Conservation (phyloP, 148 eudicot genomes). For the Linanthus parryae region DNA sequence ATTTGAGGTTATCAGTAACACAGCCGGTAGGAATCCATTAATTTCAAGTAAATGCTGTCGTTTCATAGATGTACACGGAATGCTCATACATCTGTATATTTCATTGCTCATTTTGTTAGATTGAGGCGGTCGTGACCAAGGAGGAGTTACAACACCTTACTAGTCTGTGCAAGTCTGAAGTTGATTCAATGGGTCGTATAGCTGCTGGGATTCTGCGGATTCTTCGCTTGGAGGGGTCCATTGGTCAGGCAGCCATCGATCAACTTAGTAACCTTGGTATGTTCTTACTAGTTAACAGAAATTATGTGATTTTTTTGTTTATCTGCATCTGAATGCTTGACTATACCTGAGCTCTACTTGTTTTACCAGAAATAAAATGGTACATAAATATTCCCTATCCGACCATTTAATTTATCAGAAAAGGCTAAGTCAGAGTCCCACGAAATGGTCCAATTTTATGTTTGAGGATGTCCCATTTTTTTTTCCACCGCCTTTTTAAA, state of each 20-base stretch:
- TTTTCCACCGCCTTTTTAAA: too few relatives aligned
- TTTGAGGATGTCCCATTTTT: too few relatives aligned
- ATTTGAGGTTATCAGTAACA: conserved; percentile 67
- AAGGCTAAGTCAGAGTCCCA: too few relatives aligned
- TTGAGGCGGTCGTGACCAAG: conserved; percentile 92
- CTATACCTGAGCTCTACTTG: too few relatives aligned
- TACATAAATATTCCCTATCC: too few relatives aligned
- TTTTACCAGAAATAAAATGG: too few relatives aligned
- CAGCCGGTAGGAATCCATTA: conserved; percentile 54
- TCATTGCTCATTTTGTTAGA: conserved; percentile 46
- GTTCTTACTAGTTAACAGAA: conserved; percentile 6
- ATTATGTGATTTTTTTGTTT: neutral
- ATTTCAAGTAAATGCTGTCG: neutral
- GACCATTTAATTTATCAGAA: too few relatives aligned
- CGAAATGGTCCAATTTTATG: too few relatives aligned
- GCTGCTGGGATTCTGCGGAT: conserved; percentile 75
- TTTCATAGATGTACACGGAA: conserved; percentile 3
- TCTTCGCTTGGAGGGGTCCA: conserved; percentile 68
- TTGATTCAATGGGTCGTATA: conserved; percentile 80
- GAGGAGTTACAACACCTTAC: conserved; percentile 83
- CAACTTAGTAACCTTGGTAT: conserved; percentile 92
- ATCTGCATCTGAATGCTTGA: too few relatives aligned
- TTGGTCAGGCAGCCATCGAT: conserved; percentile 77
- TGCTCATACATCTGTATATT: too few relatives aligned
- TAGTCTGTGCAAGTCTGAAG: conserved; percentile 75